phyloP scores from a whole-genome alignment of 495 filamentous ascomycete species.

The Penicillium steckii region DNA sequence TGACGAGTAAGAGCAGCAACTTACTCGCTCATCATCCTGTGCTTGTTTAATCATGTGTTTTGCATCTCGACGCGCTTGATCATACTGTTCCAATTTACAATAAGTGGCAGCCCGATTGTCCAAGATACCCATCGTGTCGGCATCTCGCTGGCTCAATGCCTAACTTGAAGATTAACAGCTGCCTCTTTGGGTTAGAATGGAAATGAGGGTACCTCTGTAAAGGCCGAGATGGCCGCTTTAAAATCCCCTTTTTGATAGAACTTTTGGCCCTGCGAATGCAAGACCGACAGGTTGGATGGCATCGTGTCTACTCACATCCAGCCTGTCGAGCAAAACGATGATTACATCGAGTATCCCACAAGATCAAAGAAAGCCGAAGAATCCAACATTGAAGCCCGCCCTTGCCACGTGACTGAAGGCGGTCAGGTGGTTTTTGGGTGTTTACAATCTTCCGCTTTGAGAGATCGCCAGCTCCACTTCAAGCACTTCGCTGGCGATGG shows the following conservation, averaged over 20 bases:
- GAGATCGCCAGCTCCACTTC: constrained; percentile 16
- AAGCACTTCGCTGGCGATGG: constrained; percentile 53
- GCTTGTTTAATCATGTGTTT: constrained; percentile 56
- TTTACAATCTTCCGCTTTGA: constrained; percentile 49
- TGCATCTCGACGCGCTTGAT: constrained; percentile 57
- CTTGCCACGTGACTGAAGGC: constrained; percentile 8
- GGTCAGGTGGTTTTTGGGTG: constrained; percentile 13
- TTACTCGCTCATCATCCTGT: constrained; percentile 48
- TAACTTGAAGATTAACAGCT: constrained; percentile 15
- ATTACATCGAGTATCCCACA: neutral
- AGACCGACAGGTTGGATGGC: neutral
- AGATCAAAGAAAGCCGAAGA: neutral
- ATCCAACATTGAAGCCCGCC: neutral
- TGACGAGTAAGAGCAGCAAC: neutral
- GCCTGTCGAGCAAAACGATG: neutral
- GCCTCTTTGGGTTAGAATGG: constrained; percentile 15
- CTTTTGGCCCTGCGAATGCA: constrained; percentile 38
- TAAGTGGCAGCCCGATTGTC: constrained; percentile 62
- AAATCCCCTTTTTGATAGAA: constrained; percentile 42
- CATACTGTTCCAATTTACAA: constrained; percentile 54
- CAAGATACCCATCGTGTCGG: constrained; percentile 42
- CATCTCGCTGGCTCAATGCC: constrained; percentile 34
- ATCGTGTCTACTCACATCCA: neutral
- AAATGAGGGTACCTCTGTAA: constrained; percentile 36
- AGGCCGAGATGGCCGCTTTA: constrained; percentile 38